A percentile compares a stretch with the other conserved stretches of the same genome.
phyloP scores from a whole-genome alignment of 805 yeast genomes.

The Yarrowia bubula region DNA sequence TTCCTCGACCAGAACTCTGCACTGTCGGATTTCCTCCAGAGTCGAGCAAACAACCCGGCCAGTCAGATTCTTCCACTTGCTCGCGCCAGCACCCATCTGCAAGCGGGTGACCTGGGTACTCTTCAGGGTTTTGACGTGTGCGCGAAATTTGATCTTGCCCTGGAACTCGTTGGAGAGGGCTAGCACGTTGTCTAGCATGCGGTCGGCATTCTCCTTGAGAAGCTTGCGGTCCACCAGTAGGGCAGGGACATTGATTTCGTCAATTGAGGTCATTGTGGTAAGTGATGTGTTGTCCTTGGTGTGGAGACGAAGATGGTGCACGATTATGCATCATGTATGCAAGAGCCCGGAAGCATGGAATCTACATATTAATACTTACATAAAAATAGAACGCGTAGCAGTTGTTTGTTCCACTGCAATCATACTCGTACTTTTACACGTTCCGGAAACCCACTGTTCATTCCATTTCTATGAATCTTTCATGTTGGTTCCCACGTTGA shows the following conservation, averaged over 20 bases:
- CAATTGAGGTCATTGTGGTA: neutral
- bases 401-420: too few species aligned
- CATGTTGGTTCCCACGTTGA: too few species aligned
- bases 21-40: constrained; percentile 59
- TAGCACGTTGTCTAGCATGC: neutral
- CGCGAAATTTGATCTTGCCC: constrained; percentile 50
- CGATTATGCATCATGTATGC: neutral
- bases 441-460: too few species aligned
- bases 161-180: neutral
- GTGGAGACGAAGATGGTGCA: neutral
- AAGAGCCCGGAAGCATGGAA: too few species aligned
- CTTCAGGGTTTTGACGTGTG: constrained; percentile 77
- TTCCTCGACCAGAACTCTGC: constrained; percentile 43
- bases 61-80: neutral
- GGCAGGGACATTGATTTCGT: constrained; percentile 6
- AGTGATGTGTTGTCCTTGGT: neutral
- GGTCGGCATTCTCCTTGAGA: neutral
- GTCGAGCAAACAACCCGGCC: constrained; percentile 64
- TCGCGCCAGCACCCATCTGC: constrained; percentile 47
- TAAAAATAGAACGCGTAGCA: too few species aligned
- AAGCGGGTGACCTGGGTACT: constrained; percentile 55
- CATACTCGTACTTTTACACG: too few species aligned
- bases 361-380: too few species aligned
- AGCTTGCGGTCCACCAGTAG: neutral
- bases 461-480: too few species aligned